Evolutionary conservation across 2,329 filamentous ascomycete genomes (phyloP).

Genomic region (Volutella citrinella): DNA sequence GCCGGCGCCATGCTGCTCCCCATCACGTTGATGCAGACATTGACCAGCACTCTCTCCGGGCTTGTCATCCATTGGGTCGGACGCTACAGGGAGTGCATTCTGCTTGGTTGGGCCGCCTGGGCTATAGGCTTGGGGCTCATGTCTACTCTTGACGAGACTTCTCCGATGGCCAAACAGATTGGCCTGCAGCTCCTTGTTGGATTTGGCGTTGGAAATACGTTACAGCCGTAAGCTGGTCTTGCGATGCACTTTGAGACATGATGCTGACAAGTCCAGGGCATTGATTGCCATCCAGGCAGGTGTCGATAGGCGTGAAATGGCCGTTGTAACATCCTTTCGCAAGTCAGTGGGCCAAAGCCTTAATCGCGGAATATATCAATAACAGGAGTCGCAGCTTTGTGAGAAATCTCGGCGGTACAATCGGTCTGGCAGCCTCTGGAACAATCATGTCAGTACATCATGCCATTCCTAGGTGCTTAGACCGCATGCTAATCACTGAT

Average conservation of each 20-base stretch:
- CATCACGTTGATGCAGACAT: slow-evolving; percentile 41
- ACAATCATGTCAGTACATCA: slow-evolving; percentile 33
- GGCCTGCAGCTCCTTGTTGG: slow-evolving; percentile 52
- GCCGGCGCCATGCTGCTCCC: slow-evolving; percentile 41
- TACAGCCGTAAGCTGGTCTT: slow-evolving; percentile 46
- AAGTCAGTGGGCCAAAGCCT: slow-evolving; percentile 29
- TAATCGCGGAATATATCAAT: not conserved
- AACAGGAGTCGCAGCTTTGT: slow-evolving; percentile 30
- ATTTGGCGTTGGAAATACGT: slow-evolving; percentile 49
- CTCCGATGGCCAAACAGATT: slow-evolving; percentile 50
- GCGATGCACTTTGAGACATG: too few species aligned
- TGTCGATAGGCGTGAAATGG: slow-evolving; percentile 47
- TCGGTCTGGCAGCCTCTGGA: slow-evolving; percentile 38
- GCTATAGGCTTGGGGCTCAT: slow-evolving; percentile 50
- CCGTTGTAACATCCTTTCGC: slow-evolving; percentile 41
- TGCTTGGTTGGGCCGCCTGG: slow-evolving; percentile 52
- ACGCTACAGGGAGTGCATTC: slow-evolving; percentile 51
- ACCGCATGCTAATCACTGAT: not conserved
- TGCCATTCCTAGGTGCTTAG: too few species aligned
- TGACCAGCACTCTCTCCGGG: slow-evolving; percentile 48
- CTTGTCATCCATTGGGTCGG: slow-evolving; percentile 51
- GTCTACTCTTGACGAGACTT: slow-evolving; percentile 46
- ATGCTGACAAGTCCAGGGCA: slow-evolving; percentile 25
- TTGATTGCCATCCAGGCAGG: slow-evolving; percentile 54
- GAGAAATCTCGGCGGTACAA: slow-evolving; percentile 36